Conservation (phyloP, 805 yeast genomes). For the Suhomyces faveliae region DNA sequence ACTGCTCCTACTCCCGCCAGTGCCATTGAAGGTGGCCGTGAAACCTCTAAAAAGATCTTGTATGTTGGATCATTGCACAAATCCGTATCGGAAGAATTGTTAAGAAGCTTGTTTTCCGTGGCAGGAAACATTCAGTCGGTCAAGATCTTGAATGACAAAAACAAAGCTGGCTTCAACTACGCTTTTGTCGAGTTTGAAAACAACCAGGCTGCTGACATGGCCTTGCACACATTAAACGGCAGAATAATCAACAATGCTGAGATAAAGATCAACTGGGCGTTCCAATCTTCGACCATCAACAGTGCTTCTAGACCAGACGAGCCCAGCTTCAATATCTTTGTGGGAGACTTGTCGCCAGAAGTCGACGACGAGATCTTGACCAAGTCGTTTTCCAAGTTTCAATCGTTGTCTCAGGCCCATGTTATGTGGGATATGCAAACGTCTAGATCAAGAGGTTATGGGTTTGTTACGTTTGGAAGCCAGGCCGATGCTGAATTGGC, state of each 20-base stretch:
- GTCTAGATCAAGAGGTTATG: conserved; percentile 88
- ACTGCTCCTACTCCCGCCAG: conserved; percentile 42
- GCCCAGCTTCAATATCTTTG: conserved; percentile 70
- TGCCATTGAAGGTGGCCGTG: conserved; percentile 80
- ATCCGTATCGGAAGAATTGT: conserved; percentile 58
- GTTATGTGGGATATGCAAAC: conserved; percentile 98
- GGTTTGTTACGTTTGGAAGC: conserved; percentile 75
- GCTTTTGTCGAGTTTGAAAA: conserved; percentile 77
- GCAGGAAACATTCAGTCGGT: conserved; percentile 62
- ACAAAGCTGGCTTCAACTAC: conserved; percentile 69
- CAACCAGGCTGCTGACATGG: conserved; percentile 58
- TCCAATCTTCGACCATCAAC: conserved; percentile 69
- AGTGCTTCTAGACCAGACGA: conserved; percentile 35
- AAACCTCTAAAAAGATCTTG: conserved; percentile 65
- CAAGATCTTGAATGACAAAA: conserved; percentile 75
- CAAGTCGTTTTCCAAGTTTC: conserved; percentile 54
- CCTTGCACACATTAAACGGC: conserved; percentile 61
- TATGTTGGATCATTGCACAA: conserved; percentile 76
- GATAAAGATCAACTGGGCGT: conserved; percentile 78
- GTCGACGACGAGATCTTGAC: conserved; percentile 73
- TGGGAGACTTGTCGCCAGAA: conserved; percentile 82
- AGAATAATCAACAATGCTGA: conserved; percentile 51
- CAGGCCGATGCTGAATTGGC: conserved; percentile 74
- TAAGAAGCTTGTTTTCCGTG: conserved; percentile 60
- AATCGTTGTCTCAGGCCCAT: conserved; percentile 73